Percentiles rank a stretch among this genome's conserved stretches.
phyloP scores from a whole-genome alignment of 177 flowering plant species.

The Vitis hybrid region DNA sequence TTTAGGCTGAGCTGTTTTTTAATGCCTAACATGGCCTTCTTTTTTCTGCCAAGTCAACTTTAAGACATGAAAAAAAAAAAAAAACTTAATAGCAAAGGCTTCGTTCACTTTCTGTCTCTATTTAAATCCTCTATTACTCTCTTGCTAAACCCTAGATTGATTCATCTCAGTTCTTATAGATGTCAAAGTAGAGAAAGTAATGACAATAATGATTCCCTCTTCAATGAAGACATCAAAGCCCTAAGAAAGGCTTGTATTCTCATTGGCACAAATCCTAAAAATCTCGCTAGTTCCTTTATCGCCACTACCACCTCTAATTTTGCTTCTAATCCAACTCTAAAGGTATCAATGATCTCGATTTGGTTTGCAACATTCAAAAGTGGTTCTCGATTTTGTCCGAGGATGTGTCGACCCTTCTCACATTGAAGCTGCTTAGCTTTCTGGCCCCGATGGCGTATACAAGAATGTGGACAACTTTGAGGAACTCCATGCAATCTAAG shows the following conservation, averaged over 20 bases:
- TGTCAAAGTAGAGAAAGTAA: conserved; percentile 27
- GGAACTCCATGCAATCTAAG: conserved; percentile 61
- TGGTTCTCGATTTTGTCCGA: conserved; percentile 29
- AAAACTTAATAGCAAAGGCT: no score
- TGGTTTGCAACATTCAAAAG: conserved; percentile 42
- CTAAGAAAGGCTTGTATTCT: conserved; percentile 53
- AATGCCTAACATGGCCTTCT: no score
- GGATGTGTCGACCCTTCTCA: conserved; percentile 12
- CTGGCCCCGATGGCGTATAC: conserved; percentile 27
- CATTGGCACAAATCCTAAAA: conserved; percentile 32
- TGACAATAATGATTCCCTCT: conserved; percentile 19
- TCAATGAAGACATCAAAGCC: conserved; percentile 66
- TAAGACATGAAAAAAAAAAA: no score
- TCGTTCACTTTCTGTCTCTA: no score
- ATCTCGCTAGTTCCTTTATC: not conserved
- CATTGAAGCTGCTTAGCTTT: conserved; percentile 29
- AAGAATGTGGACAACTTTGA: conserved; percentile 70
- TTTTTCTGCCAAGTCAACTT: no score
- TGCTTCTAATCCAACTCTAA: conserved; percentile 14
- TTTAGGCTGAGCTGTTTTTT: no score
- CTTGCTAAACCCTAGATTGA: no score
- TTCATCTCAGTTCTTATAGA: not conserved
- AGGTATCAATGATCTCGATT: conserved; percentile 49
- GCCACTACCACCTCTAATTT: not conserved
- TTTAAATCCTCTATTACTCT: no score